A percentile compares a stretch with the other conserved stretches of the same genome.
These are phyloP conservation scores for Nakaseomyces glabratus DNA, from an alignment of 1,139 yeast species.

Conservation along the genomic window DNA sequence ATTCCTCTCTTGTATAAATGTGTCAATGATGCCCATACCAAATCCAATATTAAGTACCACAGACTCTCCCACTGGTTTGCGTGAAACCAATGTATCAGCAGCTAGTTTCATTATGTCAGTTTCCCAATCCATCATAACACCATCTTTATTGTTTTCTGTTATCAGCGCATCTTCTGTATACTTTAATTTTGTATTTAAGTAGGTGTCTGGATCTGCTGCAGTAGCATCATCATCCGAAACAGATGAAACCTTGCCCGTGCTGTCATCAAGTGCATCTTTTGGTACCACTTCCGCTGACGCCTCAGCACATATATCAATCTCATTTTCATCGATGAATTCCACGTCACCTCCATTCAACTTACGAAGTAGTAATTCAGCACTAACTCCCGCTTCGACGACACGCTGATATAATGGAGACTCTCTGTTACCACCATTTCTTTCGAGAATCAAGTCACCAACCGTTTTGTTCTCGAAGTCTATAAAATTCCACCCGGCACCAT, in stretches of 20 bases:
- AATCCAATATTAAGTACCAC: conserved; percentile 78
- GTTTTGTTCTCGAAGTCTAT: conserved; percentile 59
- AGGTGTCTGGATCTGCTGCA: conserved; percentile 57
- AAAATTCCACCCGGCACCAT: conserved; percentile 89
- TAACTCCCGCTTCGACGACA: conserved; percentile 78
- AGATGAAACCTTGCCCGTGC: conserved; percentile 11
- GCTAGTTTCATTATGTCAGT: conserved; percentile 71
- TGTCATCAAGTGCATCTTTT: conserved; percentile 17
- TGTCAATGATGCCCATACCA: conserved; percentile 94
- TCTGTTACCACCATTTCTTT: conserved; percentile 37
- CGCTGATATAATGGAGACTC: conserved; percentile 36
- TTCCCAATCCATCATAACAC: conserved; percentile 99
- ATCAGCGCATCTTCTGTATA: conserved; percentile 64
- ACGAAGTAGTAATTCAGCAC: conserved; percentile 76
- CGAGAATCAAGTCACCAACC: conserved; percentile 62
- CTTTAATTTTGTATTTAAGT: conserved; percentile 55
- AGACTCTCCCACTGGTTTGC: conserved; percentile 33
- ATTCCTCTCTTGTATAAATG: conserved; percentile 50
- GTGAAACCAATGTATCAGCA: conserved; percentile 54
- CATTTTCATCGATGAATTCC: conserved; percentile 35
- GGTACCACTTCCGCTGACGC: conserved; percentile 13
- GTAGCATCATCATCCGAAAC: conserved; percentile 38
- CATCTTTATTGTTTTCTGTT: conserved; percentile 68
- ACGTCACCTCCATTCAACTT: conserved; percentile 55
- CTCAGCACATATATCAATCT: conserved; percentile 6